Base-by-base conservation (phyloP, 208 protist genomes). In the Leishmania turanica region DNA sequence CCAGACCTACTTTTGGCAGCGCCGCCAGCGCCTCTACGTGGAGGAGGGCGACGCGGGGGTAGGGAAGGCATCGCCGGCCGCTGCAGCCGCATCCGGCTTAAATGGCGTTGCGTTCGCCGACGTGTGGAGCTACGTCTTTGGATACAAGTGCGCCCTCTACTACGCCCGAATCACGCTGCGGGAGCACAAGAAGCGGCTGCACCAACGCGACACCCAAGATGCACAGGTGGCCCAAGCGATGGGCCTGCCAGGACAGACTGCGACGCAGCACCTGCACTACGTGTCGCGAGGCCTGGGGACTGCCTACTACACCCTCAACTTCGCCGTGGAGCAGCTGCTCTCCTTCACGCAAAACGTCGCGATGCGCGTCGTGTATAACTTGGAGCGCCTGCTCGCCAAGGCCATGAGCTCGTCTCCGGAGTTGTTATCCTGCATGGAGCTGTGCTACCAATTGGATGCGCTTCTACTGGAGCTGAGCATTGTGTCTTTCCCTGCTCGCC, bases 51-150 rank as follows among this genome's bases (percentile, higher is more conserved):
- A 64, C 6, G 34, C 24, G 34, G 42, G 45, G 4, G 68, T 40
- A 19, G 13, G 62, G 60, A 37, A 34, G 53, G 34, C n/a, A n/a
- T 24, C 72, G 45, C 72, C n/a, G 31, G 34, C 34, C 9, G 21
- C 70, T 24, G 17, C 84, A 27, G 71, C 56, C 7, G 70, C 70
- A 6, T 3, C 78, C 49, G 51, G 68, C n/a, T 15, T 42, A 60
- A 31, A 19, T 17, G 73, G 78, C 19, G n/a, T 85, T 19, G 53
- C 51, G 11, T 79, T 89, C 53, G 73, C 80, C 1, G 92, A 95
- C 75, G 86, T 89, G 42, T 97, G 95, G 93, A 96, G 92, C 77
- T 91, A 89, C 84, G 78, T 87, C 11, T 97, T 97, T 83, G 95
- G 93, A 8, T 96, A 96, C 80, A 79, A 92, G 54, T 97, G 95